These are phyloP conservation scores for Metschnikowia lachancei DNA, from an alignment of 805 yeast species.

Conservation along the genomic window DNA sequence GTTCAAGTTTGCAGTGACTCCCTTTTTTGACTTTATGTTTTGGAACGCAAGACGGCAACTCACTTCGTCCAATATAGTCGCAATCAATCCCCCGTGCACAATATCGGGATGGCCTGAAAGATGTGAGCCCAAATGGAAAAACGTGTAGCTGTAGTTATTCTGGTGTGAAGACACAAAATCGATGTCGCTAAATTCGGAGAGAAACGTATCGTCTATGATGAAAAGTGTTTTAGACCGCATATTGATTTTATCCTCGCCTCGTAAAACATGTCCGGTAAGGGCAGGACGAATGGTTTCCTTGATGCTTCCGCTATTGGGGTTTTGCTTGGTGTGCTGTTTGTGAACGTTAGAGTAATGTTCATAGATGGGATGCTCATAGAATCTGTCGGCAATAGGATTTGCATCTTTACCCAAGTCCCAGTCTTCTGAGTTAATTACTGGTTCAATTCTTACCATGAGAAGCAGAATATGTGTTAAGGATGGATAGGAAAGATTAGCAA, in stretches of 20 bases:
- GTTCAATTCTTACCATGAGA: constrained; percentile 5
- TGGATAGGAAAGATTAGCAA: not conserved
- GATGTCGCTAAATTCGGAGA: constrained; percentile 25
- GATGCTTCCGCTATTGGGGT: constrained; percentile 18
- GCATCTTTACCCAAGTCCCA: not conserved
- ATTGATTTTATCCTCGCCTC: constrained; percentile 34
- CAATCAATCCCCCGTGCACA: constrained; percentile 45
- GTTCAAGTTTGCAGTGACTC: constrained; percentile 45
- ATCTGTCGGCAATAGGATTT: constrained; percentile 6
- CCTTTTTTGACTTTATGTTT: constrained; percentile 38
- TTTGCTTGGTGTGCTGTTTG: constrained; percentile 11
- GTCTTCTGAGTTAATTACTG: not conserved
- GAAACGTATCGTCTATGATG: constrained; percentile 33
- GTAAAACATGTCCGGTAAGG: constrained; percentile 36
- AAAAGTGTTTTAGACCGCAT: constrained; percentile 34
- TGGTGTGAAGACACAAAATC: constrained; percentile 12
- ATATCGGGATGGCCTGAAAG: constrained; percentile 41
- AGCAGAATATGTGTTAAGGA: not conserved
- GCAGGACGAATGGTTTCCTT: constrained; percentile 33
- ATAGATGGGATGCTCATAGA: constrained; percentile 16
- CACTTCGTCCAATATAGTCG: constrained; percentile 42
- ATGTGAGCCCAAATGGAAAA: constrained; percentile 38
- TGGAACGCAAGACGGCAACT: constrained; percentile 44
- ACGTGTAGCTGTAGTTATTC: constrained; percentile 35
- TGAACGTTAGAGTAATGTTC: constrained; percentile 14